Base-by-base conservation (phyloP, 306 rosid genomes). In the Datisca glomerata region DNA sequence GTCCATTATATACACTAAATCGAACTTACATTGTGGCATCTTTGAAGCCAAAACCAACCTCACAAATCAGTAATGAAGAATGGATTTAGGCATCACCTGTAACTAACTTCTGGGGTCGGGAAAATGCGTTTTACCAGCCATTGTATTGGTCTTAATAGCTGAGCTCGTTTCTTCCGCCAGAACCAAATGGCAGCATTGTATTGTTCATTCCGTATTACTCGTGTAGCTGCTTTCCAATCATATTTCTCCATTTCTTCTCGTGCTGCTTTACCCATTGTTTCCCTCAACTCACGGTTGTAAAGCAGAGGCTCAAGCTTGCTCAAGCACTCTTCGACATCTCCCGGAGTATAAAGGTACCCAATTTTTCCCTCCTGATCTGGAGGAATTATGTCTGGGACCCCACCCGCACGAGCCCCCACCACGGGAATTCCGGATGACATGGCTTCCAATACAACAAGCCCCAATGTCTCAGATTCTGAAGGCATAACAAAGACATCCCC, bases 401-500 rank as follows among this genome's bases (percentile, higher is more conserved):
- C 98, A 15, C 98, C 98, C 0, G 98, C 96, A 5, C 96, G 92
- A 27, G 78, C 98, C 16, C 74, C 98, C 13, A 91, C 93, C 34
- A 91, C 98, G 0, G 98, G 94, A 36, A 91, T 63, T 18, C 98
- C 98, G 2, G 98, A 91, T 51, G 98, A 81, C 94, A 91, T 80
- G 18, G 98, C 86, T 64, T 91, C 98, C 64, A 91, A 67, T 14
- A 91, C 98, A 13, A 91, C 98, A 6, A 84, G 76, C 38, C 98
- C 96, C 20, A 91, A 93, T 18, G 98, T 91, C 60, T 91, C 98
- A 0, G 98, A 91, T 58, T 84, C 98, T 1, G 98, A 84, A 43
- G 98, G 98, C 98, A 91, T 91, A 32, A 80, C 78, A 21, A 91
- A 91, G 18, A 91, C 80, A 14, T 91, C 98, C 12, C 96, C 86